Evolutionary conservation across 23 red algal genomes (phyloP).

Genomic region (Pyropia haitanensis): DNA sequence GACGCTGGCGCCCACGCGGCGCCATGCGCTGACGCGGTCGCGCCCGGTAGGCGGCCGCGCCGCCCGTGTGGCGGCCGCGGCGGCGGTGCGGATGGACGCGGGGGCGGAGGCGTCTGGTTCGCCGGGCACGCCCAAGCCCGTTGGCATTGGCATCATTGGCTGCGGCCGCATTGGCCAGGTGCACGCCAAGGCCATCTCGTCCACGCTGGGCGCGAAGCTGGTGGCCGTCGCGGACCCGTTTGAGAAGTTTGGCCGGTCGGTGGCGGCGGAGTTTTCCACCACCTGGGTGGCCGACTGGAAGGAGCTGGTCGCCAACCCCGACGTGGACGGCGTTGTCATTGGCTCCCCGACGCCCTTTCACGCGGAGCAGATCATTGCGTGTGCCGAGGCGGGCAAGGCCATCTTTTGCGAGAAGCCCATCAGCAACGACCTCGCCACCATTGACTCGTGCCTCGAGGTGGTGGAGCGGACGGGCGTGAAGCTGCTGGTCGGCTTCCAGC

Average conservation of each 20-base stretch:
- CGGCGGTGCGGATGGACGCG: too few relatives aligned
- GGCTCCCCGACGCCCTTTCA: slow-evolving; percentile 94
- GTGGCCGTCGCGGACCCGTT: slow-evolving; percentile 82
- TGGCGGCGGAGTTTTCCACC: slow-evolving; percentile 57
- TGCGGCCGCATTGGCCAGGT: slow-evolving; percentile 92
- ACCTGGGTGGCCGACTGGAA: slow-evolving; percentile 55
- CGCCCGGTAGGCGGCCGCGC: too few relatives aligned
- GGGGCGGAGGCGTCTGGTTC: too few relatives aligned
- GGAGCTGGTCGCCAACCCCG: slow-evolving; percentile 55
- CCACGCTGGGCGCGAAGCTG: slow-evolving; percentile 42
- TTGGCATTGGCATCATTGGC: slow-evolving; percentile 88
- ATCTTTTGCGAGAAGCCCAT: slow-evolving; percentile 99
- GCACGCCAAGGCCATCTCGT: slow-evolving; percentile 61
- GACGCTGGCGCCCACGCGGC: too few relatives aligned
- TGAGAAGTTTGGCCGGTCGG: slow-evolving; percentile 64
- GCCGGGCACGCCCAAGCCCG: background rate
- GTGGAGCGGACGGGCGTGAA: slow-evolving; percentile 44
- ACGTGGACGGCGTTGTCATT: slow-evolving; percentile 84
- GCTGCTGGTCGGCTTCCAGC: slow-evolving; percentile 93
- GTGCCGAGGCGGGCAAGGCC: slow-evolving; percentile 85
- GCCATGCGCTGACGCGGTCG: too few relatives aligned
- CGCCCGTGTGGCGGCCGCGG: too few relatives aligned
- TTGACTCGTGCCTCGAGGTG: slow-evolving; percentile 76
- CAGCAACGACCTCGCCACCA: slow-evolving; percentile 82
- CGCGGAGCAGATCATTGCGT: slow-evolving; percentile 90